Percentiles rank a stretch among this genome's conserved stretches.
These are phyloP conservation scores for Penicillium silybi DNA, from an alignment of 495 filamentous ascomycete genomes.

Conservation along the genomic window DNA sequence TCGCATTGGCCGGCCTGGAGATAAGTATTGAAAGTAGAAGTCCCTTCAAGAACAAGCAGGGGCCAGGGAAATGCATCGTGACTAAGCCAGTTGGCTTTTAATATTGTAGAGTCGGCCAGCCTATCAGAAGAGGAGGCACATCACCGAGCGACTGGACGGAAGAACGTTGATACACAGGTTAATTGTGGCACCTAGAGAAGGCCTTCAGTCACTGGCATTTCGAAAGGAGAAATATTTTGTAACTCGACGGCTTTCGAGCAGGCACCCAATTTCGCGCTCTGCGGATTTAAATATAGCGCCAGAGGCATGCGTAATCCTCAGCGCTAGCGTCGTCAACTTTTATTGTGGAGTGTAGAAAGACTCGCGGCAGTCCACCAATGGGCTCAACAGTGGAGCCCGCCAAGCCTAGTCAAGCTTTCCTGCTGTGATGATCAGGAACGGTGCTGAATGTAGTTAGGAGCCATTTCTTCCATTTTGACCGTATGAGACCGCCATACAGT, in stretches of 20 bases:
- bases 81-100: neutral
- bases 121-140: neutral
- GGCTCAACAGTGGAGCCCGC: slow-evolving; percentile 6
- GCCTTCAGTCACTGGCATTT: neutral
- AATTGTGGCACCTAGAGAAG: neutral
- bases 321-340: slow-evolving; percentile 29
- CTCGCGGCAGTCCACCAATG: neutral
- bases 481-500: too few relatives aligned
- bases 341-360: slow-evolving; percentile 4
- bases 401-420: slow-evolving; percentile 23
- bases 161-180: neutral
- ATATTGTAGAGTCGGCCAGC: neutral
- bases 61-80: slow-evolving; percentile 9
- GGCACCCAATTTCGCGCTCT: neutral
- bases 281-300: slow-evolving; percentile 13
- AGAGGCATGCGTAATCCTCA: slow-evolving; percentile 22
- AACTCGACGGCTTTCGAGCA: neutral
- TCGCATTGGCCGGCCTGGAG: neutral
- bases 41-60: neutral
- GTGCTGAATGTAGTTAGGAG: slow-evolving; percentile 26
- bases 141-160: neutral
- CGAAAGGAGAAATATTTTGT: neutral
- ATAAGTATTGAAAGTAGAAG: slow-evolving; percentile 2
- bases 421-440: neutral
- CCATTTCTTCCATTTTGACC: slow-evolving; percentile 19